phyloP scores from a whole-genome alignment of 2,329 filamentous ascomycete species.

The Zarea fungicola region DNA sequence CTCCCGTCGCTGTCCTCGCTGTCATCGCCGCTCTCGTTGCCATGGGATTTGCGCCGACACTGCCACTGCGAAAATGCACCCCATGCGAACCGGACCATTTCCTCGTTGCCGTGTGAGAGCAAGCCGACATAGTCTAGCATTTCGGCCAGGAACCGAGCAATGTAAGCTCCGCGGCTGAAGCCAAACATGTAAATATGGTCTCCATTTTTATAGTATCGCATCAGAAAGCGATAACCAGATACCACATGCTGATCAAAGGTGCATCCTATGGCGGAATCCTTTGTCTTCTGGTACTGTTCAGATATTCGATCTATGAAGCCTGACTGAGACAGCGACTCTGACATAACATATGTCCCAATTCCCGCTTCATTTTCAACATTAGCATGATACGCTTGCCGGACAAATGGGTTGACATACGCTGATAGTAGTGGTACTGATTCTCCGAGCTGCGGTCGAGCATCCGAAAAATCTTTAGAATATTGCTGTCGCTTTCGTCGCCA shows the following conservation, averaged over 20 bases:
- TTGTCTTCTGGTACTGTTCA: constrained; percentile 66
- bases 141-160: constrained; percentile 70
- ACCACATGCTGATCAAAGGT: constrained; percentile 81
- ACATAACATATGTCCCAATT: constrained; percentile 68
- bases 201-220: constrained; percentile 63
- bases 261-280: constrained; percentile 73
- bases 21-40: constrained; percentile 47
- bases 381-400: background rate
- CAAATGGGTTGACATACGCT: constrained; percentile 40
- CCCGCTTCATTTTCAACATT: constrained; percentile 40
- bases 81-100: constrained; percentile 81
- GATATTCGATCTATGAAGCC: constrained; percentile 51
- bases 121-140: constrained; percentile 82
- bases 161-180: constrained; percentile 68
- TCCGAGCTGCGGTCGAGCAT: constrained; percentile 60
- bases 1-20: constrained; percentile 33
- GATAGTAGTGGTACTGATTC: constrained; percentile 61
- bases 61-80: constrained; percentile 75
- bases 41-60: constrained; percentile 61
- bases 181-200: constrained; percentile 69
- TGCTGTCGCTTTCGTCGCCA: constrained; percentile 58
- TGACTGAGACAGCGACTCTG: constrained; percentile 53
- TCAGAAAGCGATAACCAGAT: constrained; percentile 73
- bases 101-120: constrained; percentile 75
- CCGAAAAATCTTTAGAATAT: constrained; percentile 65